Conservation (phyloP, 2,329 filamentous ascomycete species). For the Exophiala oligosperma region DNA sequence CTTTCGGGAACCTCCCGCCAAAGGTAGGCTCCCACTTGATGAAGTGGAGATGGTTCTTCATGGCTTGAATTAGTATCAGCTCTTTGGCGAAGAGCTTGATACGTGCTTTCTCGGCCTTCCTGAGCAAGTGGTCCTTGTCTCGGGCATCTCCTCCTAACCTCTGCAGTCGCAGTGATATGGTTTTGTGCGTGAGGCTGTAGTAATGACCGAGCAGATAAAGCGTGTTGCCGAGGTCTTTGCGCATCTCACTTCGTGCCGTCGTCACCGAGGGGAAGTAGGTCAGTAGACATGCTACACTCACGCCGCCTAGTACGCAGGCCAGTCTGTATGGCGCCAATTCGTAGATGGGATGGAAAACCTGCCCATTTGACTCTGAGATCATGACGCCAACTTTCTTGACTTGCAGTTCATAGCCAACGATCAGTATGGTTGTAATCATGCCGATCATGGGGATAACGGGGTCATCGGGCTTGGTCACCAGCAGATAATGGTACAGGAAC, state of each 20-base stretch:
- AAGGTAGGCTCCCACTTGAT: slow-evolving; percentile 70
- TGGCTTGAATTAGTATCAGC: slow-evolving; percentile 63
- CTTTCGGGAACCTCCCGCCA: slow-evolving; percentile 69
- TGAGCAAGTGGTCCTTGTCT: slow-evolving; percentile 38
- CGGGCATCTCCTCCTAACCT: slow-evolving; percentile 29
- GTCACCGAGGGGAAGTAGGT: slow-evolving; percentile 74
- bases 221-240: slow-evolving; percentile 66
- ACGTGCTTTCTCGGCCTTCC: slow-evolving; percentile 57
- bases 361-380: slow-evolving; percentile 61
- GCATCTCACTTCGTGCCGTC: slow-evolving; percentile 68
- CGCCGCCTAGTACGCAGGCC: slow-evolving; percentile 65
- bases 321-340: slow-evolving; percentile 70
- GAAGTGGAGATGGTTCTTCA: slow-evolving; percentile 64
- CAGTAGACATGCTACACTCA: slow-evolving; percentile 73
- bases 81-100: slow-evolving; percentile 68
- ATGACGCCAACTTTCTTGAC: slow-evolving; percentile 64
- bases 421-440: slow-evolving; percentile 61
- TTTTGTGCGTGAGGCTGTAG: slow-evolving; percentile 70
- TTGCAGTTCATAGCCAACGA: slow-evolving; percentile 73
- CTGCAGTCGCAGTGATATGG: slow-evolving; percentile 61
- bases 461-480: slow-evolving; percentile 68
- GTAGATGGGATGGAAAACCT: slow-evolving; percentile 70
- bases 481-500: slow-evolving; percentile 58
- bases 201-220: slow-evolving; percentile 74
- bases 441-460: slow-evolving; percentile 61